These are phyloP conservation scores for Puccinia triticina DNA, from an alignment of 1,284 basidiomycete genomes.

Conservation along the genomic window DNA sequence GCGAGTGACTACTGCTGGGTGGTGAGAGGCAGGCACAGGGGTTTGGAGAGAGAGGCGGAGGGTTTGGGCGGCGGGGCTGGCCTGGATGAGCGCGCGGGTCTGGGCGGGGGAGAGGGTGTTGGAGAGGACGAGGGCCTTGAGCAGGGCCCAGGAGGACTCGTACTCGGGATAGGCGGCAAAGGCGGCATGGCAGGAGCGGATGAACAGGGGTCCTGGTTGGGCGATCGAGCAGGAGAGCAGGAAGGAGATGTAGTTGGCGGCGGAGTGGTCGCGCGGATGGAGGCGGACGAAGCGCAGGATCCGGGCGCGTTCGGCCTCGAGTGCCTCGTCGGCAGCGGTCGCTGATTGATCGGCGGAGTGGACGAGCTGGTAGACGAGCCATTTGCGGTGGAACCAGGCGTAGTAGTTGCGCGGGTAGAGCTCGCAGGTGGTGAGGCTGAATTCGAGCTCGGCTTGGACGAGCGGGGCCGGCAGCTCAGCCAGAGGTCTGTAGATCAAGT, in stretches of 20 bases:
- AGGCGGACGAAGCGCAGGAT: not conserved
- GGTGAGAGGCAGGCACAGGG: not conserved
- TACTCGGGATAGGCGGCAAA: slow-evolving; percentile 1
- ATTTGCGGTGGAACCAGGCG: slow-evolving; percentile 40
- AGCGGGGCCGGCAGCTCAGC: not conserved
- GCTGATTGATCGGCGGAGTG: not conserved
- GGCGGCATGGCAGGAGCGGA: not conserved
- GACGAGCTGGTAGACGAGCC: slow-evolving; percentile 8
- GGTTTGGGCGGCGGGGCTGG: not conserved
- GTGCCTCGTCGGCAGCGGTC: not conserved
- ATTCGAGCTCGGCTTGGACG: slow-evolving; percentile 26
- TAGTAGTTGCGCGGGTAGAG: slow-evolving; percentile 44
- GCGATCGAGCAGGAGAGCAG: not conserved
- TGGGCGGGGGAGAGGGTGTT: not conserved
- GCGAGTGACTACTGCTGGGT: not conserved
- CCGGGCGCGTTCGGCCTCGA: not conserved
- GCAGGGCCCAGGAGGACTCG: slow-evolving; percentile 18
- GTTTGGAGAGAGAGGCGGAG: not conserved
- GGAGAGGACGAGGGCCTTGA: not conserved
- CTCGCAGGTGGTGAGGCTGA: slow-evolving; percentile 1
- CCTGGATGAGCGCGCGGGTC: not conserved
- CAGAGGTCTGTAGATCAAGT: not conserved
- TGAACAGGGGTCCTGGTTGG: not conserved
- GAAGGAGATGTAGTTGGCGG: slow-evolving; percentile 32
- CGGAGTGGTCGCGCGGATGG: slow-evolving; percentile 41